Evolutionary conservation across 805 yeast genomes (phyloP).

Genomic region (Teunomyces kruisii): DNA sequence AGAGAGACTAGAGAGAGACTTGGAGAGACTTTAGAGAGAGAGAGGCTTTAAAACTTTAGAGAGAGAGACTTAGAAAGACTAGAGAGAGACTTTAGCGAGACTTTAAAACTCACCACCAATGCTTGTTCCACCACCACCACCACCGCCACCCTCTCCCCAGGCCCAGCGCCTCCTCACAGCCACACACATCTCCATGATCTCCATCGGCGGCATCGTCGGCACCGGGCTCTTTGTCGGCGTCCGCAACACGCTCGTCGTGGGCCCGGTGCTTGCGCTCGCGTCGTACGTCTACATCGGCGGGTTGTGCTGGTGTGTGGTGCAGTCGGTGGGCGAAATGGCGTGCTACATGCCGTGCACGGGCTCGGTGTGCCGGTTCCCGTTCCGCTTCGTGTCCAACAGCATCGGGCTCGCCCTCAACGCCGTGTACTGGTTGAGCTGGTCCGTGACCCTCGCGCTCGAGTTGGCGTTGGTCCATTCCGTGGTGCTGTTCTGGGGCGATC

Average conservation of each 20-base stretch:
- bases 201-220: conserved; percentile 25
- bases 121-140: neutral
- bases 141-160: neutral
- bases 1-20: too few relatives aligned
- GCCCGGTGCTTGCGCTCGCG: neutral
- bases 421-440: neutral
- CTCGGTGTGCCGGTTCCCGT: neutral
- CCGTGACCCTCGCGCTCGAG: neutral
- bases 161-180: neutral
- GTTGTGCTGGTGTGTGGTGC: neutral
- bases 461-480: neutral
- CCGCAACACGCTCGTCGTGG: neutral
- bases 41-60: too few relatives aligned
- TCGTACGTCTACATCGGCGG: neutral
- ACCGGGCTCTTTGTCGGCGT: conserved; percentile 22
- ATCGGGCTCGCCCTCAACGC: neutral
- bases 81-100: too few relatives aligned
- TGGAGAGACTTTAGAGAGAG: too few relatives aligned
- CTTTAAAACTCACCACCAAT: too few relatives aligned
- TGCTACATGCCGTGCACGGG: neutral
- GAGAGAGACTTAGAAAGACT: too few relatives aligned
- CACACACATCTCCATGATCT: conserved; percentile 15
- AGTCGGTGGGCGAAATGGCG: neutral
- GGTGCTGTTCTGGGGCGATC: neutral
- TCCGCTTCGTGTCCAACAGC: neutral